Evolutionary conservation across 2,329 filamentous ascomycete species (phyloP).

Genomic region (Tolypocladium ophioglossoides): DNA sequence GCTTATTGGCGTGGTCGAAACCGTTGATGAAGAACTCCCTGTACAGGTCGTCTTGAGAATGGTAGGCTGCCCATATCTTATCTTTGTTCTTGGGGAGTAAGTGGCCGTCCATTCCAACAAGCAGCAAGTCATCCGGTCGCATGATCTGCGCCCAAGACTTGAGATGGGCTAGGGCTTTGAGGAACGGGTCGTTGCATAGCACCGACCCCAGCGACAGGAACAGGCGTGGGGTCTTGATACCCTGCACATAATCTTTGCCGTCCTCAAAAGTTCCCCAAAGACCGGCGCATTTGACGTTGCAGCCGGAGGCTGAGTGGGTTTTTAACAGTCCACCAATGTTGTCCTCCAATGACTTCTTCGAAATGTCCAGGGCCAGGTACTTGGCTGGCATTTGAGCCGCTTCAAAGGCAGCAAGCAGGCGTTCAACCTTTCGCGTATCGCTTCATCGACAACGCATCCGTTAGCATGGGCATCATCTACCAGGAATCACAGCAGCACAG

Average conservation of each 20-base stretch:
- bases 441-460: slow-evolving; percentile 9
- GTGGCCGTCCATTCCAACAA: slow-evolving; percentile 32
- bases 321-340: slow-evolving; percentile 21
- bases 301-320: slow-evolving; percentile 14
- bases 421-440: slow-evolving; percentile 29
- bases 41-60: slow-evolving; percentile 24
- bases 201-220: slow-evolving; percentile 31
- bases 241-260: slow-evolving; percentile 19
- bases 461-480: neutral
- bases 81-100: slow-evolving; percentile 17
- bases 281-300: slow-evolving; percentile 22
- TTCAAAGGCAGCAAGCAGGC: slow-evolving; percentile 25
- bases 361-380: slow-evolving; percentile 31
- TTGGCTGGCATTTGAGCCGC: slow-evolving; percentile 14
- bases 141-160: slow-evolving; percentile 25
- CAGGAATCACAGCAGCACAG: neutral
- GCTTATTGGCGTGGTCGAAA: slow-evolving; percentile 25
- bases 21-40: slow-evolving; percentile 27
- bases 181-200: slow-evolving; percentile 29
- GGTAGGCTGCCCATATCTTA: slow-evolving; percentile 30
- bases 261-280: slow-evolving; percentile 30
- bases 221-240: slow-evolving; percentile 20
- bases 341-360: slow-evolving; percentile 20
- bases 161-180: slow-evolving; percentile 21
- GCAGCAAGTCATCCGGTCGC: slow-evolving; percentile 21